Evolutionary conservation across 176 grass and related monocot genomes (phyloP).

Genomic region (Zoysia pacifica): DNA sequence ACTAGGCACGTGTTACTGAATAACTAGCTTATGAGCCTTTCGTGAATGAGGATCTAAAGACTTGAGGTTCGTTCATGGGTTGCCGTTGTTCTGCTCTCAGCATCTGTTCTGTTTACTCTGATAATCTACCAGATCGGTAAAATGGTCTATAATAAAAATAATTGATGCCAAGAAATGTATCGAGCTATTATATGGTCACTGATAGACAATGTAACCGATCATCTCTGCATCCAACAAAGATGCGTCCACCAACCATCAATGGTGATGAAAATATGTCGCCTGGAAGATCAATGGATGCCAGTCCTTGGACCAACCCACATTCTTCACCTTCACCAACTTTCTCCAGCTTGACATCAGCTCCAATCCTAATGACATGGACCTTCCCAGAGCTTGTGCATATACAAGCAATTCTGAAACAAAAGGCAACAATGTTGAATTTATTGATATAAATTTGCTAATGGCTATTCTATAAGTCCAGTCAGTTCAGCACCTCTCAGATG

Average conservation of each 20-base stretch:
- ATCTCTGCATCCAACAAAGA: conserved; percentile 91
- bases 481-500: conserved; percentile 61
- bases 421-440: conserved; percentile 7
- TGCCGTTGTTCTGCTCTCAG: not conserved
- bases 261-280: conserved; percentile 88
- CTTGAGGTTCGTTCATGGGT: not conserved
- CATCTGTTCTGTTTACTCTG: not conserved
- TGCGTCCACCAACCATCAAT: conserved; percentile 79
- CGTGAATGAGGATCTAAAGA: too few relatives aligned
- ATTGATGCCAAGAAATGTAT: not conserved
- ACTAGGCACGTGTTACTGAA: too few relatives aligned
- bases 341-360: conserved; percentile 33
- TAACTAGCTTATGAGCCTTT: too few relatives aligned
- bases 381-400: conserved; percentile 82
- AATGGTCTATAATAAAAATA: not conserved
- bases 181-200: not conserved
- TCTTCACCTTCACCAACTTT: conserved; percentile 19
- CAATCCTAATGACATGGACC: conserved; percentile 72
- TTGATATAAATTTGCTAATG: not conserved
- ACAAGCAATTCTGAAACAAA: conserved; percentile 65
- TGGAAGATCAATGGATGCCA: conserved; percentile 57
- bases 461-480: not conserved
- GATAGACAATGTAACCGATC: conserved; percentile 68
- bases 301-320: conserved; percentile 45
- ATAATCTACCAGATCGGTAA: not conserved